A percentile compares a stretch with the other conserved stretches of the same genome.
phyloP scores from a whole-genome alignment of 1,284 basidiomycete genomes.

The Cryptococcus sp. region DNA sequence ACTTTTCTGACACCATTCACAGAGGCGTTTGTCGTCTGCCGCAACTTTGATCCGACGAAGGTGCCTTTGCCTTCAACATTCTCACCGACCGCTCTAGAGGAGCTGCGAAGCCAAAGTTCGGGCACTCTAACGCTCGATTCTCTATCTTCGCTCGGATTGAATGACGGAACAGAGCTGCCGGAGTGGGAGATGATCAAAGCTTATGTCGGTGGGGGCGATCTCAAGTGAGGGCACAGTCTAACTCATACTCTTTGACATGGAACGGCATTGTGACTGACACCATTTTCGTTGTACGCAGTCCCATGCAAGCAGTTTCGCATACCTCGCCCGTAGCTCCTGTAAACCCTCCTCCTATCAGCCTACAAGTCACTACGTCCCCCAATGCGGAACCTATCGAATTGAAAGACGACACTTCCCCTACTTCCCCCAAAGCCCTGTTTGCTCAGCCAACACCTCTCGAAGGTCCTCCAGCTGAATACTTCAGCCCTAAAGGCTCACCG shows the following conservation, averaged over 20 bases:
- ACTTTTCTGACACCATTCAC: constrained; percentile 12
- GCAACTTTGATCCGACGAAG: constrained; percentile 53
- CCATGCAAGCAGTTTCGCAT: constrained; percentile 5
- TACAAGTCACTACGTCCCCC: not conserved
- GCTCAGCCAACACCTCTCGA: constrained; percentile 23
- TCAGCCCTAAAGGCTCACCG: not conserved
- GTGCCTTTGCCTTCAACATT: constrained; percentile 41
- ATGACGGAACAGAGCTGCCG: constrained; percentile 3
- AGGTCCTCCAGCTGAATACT: not conserved
- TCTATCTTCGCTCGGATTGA: constrained; percentile 24
- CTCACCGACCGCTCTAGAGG: constrained; percentile 27
- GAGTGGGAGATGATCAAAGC: constrained; percentile 43
- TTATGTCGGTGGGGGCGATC: constrained; percentile 46
- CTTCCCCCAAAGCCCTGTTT: constrained; percentile 16
- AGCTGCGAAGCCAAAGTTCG: constrained; percentile 31
- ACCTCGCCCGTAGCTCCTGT: not conserved
- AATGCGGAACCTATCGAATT: not conserved
- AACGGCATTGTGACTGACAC: too few species aligned
- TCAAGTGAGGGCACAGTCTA: constrained; percentile 28
- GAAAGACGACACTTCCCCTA: constrained; percentile 2
- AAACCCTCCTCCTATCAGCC: constrained; percentile 5
- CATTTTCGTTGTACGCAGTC: too few species aligned
- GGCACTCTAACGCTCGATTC: constrained; percentile 48
- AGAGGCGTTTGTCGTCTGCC: constrained; percentile 61
- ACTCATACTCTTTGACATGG: not conserved